phyloP scores from a whole-genome alignment of 805 yeast species.

The Hanseniaspora guilliermondii region DNA sequence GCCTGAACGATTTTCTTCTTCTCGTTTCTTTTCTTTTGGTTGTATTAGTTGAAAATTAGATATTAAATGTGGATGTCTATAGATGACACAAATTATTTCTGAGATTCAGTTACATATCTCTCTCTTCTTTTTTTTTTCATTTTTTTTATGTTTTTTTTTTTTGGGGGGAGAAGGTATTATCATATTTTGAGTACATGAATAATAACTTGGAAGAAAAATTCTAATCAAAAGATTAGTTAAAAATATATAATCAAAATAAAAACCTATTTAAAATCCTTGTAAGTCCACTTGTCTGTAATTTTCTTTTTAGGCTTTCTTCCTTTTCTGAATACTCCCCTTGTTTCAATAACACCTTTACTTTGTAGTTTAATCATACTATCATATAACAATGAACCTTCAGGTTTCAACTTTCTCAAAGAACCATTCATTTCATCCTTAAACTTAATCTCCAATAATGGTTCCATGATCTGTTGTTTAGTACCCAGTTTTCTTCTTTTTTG shows the following conservation, averaged over 20 bases:
- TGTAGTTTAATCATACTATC: slow-evolving; percentile 76
- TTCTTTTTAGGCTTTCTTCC: slow-evolving; percentile 59
- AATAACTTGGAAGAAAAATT: neutral
- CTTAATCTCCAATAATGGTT: slow-evolving; percentile 55
- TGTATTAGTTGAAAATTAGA: too few species aligned
- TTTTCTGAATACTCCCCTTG: slow-evolving; percentile 54
- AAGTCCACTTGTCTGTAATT: slow-evolving; percentile 84
- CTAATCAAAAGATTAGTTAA: neutral
- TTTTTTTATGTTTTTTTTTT: too few species aligned
- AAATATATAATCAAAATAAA: neutral
- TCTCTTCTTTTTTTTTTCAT: too few species aligned
- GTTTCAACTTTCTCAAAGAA: slow-evolving; percentile 68
- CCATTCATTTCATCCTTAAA: slow-evolving; percentile 79
- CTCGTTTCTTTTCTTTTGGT: too few species aligned
- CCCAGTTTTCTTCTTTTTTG: slow-evolving; percentile 32
- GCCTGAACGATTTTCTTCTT: too few species aligned
- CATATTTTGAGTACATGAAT: too few species aligned
- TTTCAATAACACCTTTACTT: slow-evolving; percentile 73
- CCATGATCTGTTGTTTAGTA: slow-evolving; percentile 36
- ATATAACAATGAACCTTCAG: slow-evolving; percentile 78
- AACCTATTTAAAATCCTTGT: slow-evolving; percentile 66
- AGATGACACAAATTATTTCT: too few species aligned
- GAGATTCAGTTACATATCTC: too few species aligned
- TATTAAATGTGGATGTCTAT: too few species aligned
- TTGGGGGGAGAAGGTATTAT: too few species aligned